Evolutionary conservation across 1,284 basidiomycete genomes (phyloP).

Genomic region (Moesziomyces parantarcticus): DNA sequence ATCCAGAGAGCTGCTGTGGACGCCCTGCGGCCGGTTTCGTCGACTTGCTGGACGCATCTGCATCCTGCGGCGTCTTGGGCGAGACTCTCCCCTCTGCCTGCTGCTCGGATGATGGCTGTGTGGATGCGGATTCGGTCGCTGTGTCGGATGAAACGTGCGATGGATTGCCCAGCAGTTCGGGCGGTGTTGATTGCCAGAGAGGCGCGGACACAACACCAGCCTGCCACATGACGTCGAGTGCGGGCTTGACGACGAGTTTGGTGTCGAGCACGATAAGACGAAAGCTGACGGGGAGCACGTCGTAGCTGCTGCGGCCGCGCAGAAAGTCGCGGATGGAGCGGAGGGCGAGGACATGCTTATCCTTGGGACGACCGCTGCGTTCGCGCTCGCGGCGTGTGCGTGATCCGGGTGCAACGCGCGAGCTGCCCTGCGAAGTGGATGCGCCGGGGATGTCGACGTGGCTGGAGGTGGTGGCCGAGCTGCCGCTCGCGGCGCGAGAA

Average conservation of each 20-base stretch:
- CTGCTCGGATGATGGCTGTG: too few species aligned
- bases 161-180: constrained; percentile 22
- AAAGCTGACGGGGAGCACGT: constrained; percentile 95
- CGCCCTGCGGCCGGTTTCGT: too few species aligned
- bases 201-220: constrained; percentile 90
- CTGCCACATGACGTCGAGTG: constrained; percentile 67
- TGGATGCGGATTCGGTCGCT: not conserved
- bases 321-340: constrained; percentile 83
- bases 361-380: constrained; percentile 37
- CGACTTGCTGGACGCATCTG: too few species aligned
- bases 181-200: constrained; percentile 74
- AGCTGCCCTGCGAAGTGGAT: constrained; percentile 21
- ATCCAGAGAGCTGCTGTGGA: constrained; percentile 54
- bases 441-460: constrained; percentile 32
- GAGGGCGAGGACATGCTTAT: constrained; percentile 72
- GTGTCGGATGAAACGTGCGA: constrained; percentile 8
- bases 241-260: constrained; percentile 64
- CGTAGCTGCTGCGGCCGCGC: constrained; percentile 86
- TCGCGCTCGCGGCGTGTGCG: constrained; percentile 36
- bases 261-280: constrained; percentile 92
- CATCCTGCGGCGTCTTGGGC: constrained; percentile 15
- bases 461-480: constrained; percentile 8
- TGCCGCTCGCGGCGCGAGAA: constrained; percentile 26
- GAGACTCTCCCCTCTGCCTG: constrained; percentile 5
- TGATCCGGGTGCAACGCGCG: constrained; percentile 6